phyloP scores from a whole-genome alignment of 2,329 filamentous ascomycete species.

The Penicillium olsonii region DNA sequence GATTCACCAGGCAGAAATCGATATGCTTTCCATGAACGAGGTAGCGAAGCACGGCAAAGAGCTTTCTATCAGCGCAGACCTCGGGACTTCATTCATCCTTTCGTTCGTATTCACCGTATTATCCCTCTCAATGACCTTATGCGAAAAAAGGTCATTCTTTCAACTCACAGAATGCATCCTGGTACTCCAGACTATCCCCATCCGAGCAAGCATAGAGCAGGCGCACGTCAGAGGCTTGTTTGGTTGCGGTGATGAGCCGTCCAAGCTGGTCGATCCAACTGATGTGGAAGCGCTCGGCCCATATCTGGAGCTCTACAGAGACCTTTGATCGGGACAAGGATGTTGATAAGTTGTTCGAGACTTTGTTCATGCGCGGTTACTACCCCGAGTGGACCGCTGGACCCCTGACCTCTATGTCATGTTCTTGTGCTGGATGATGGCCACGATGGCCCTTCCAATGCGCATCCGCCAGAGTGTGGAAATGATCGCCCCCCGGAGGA shows the following conservation, averaged over 20 bases:
- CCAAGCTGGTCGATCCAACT: conserved; percentile 1
- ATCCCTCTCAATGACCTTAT: too few species aligned
- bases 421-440: too few species aligned
- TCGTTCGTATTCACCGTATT: not conserved
- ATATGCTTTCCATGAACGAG: not conserved
- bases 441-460: too few species aligned
- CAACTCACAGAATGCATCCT: not conserved
- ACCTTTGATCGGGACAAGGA: too few species aligned
- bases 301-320: not conserved
- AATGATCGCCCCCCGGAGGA: too few species aligned
- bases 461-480: too few species aligned
- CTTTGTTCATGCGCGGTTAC: too few species aligned
- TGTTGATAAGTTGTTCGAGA: conserved; percentile 3
- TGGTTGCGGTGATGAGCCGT: conserved; percentile 1
- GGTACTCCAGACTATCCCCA: not conserved
- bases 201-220: conserved; percentile 2
- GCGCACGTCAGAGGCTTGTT: not conserved
- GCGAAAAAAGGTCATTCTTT: not conserved
- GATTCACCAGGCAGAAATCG: too few species aligned
- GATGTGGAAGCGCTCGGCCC: too few species aligned
- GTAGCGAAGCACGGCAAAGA: not conserved
- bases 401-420: too few species aligned
- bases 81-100: conserved; percentile 2
- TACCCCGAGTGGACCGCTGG: too few species aligned
- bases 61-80: conserved; percentile 3